Evolutionary conservation across 2,329 filamentous ascomycete species (phyloP).

Genomic region (Diaporthe amygdali): DNA sequence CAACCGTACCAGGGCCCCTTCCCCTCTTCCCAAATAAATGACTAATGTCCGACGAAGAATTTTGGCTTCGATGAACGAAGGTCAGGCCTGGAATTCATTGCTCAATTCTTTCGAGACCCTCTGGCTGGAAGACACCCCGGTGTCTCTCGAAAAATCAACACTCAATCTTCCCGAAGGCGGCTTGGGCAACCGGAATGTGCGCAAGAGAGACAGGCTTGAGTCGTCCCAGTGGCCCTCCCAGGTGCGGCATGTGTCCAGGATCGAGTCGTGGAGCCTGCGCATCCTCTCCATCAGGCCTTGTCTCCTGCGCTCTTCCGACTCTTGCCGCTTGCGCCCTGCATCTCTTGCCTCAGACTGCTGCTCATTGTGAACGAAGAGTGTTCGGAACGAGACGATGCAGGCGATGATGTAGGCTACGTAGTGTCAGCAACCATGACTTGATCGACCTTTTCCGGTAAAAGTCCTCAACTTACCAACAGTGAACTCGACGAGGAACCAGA

Average conservation of each 20-base stretch:
- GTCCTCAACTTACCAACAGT: conserved; percentile 14
- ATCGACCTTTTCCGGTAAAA: not conserved
- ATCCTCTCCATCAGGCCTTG: not conserved
- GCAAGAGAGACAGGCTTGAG: too few species aligned
- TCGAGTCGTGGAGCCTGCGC: not conserved
- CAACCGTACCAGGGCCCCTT: too few species aligned
- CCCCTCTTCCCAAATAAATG: too few species aligned
- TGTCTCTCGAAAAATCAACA: too few species aligned
- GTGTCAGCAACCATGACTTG: not conserved
- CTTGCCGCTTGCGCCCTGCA: not conserved
- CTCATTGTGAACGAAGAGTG: conserved; percentile 27
- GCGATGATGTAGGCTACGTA: conserved; percentile 27
- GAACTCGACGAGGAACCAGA: conserved; percentile 29
- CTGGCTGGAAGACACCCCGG: too few species aligned
- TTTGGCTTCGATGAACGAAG: too few species aligned
- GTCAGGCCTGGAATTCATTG: too few species aligned
- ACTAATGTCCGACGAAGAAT: too few species aligned
- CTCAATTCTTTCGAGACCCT: too few species aligned
- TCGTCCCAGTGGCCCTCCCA: not conserved
- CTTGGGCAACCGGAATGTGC: too few species aligned
- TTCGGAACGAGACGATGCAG: conserved; percentile 30
- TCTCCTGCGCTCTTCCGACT: not conserved
- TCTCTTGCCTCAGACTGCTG: not conserved
- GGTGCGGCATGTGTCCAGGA: not conserved
- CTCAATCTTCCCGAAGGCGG: too few species aligned